Percentiles rank a stretch among this genome's conserved stretches.
Conservation (phyloP, 139 green algal genomes). For the Microglena sp. region DNA sequence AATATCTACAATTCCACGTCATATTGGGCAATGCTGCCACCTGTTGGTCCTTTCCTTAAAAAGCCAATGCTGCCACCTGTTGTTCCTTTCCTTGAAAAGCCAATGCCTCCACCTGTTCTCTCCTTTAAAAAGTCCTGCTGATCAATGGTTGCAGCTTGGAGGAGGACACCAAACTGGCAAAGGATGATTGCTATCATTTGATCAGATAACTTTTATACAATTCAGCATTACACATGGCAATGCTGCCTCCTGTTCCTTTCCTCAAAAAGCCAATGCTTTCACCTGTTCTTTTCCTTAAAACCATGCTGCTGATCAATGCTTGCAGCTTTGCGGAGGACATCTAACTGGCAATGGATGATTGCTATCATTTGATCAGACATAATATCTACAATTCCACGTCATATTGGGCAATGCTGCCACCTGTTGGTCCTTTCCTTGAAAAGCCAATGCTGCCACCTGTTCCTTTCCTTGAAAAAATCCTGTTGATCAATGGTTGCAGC, state of each 20-base stretch:
- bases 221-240: neutral
- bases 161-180: neutral
- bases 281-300: too few species aligned
- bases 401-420: neutral
- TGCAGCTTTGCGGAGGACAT: neutral
- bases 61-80: neutral
- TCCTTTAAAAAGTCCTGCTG: too few species aligned
- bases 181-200: neutral
- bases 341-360: neutral
- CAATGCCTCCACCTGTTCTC: too few species aligned
- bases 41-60: too few species aligned
- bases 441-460: neutral
- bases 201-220: neutral
- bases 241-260: neutral
- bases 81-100: neutral
- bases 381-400: neutral
- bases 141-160: neutral
- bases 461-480: neutral
- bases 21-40: too few species aligned
- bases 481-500: slow-evolving; percentile 13
- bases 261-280: too few species aligned
- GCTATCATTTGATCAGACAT: neutral
- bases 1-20: too few species aligned
- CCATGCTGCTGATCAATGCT: neutral
- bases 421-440: neutral